Percentiles rank a stretch among this genome's conserved stretches.
These are phyloP conservation scores for Nasturtium officinale DNA, from an alignment of 345 rosid species.

Conservation along the genomic window DNA sequence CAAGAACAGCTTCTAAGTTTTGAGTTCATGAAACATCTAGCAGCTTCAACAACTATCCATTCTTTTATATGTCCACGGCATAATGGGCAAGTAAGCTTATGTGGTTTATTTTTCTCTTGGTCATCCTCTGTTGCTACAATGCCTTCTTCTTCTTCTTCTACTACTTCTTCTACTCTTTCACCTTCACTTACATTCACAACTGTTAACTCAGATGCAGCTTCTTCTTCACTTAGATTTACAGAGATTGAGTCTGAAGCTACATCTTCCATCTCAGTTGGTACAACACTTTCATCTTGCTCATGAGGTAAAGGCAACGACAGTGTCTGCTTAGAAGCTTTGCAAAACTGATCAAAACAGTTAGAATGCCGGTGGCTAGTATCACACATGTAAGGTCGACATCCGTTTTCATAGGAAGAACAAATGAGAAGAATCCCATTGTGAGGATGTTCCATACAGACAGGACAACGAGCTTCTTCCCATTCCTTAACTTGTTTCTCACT, in stretches of 20 bases:
- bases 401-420: slow-evolving; percentile 89
- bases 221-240: slow-evolving; percentile 43
- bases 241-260: slow-evolving; percentile 41
- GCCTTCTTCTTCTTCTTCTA: slow-evolving; percentile 9
- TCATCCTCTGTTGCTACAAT: slow-evolving; percentile 46
- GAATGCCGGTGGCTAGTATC: slow-evolving; percentile 98
- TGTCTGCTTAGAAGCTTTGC: slow-evolving; percentile 63
- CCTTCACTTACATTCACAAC: slow-evolving; percentile 13
- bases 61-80: slow-evolving; percentile 88
- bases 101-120: slow-evolving; percentile 45
- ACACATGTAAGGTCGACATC: slow-evolving; percentile 97
- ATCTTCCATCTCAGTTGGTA: slow-evolving; percentile 21
- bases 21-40: slow-evolving; percentile 82
- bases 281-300: slow-evolving; percentile 45
- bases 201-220: slow-evolving; percentile 19
- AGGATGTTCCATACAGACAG: slow-evolving; percentile 99
- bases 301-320: slow-evolving; percentile 33
- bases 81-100: slow-evolving; percentile 76
- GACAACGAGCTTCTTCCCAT: slow-evolving; percentile 96
- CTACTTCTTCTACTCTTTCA: slow-evolving; percentile 6
- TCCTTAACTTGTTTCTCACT: slow-evolving; percentile 67
- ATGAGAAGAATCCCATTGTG: slow-evolving; percentile 93
- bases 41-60: slow-evolving; percentile 72
- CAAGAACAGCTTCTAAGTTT: slow-evolving; percentile 85
- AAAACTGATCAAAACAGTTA: slow-evolving; percentile 89